phyloP scores from a whole-genome alignment of 2,329 filamentous ascomycete species.

The Paramyrothecium sp. region DNA sequence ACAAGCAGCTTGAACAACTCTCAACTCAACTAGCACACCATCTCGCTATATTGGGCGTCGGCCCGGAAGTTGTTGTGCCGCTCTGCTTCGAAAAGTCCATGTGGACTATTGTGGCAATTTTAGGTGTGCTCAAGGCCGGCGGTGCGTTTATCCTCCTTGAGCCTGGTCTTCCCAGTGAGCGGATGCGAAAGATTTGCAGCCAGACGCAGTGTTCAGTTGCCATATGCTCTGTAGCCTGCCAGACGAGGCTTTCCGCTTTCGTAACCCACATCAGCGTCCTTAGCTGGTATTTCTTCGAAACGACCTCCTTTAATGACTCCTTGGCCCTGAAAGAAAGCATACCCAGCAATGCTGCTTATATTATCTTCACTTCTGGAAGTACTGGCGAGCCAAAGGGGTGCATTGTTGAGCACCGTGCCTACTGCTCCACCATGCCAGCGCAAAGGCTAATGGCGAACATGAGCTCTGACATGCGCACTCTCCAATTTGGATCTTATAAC shows the following conservation, averaged over 20 bases:
- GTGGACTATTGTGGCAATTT: constrained; percentile 43
- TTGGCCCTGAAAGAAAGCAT: background rate
- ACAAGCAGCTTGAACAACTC: constrained; percentile 27
- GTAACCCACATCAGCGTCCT: background rate
- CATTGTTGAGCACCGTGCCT: constrained; percentile 17
- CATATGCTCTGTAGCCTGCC: background rate
- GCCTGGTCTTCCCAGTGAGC: constrained; percentile 2
- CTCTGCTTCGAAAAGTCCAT: constrained; percentile 65
- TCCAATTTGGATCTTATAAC: constrained; percentile 9
- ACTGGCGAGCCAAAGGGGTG: constrained; percentile 48
- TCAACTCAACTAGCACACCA: constrained; percentile 30
- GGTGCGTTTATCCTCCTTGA: constrained; percentile 45
- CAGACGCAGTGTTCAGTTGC: background rate
- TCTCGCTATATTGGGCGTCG: constrained; percentile 44
- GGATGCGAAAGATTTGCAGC: background rate
- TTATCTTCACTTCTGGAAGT: constrained; percentile 51
- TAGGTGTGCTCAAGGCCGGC: constrained; percentile 59
- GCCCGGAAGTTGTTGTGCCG: constrained; percentile 53
- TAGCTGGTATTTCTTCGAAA: background rate
- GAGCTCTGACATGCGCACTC: background rate
- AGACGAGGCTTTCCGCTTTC: background rate
- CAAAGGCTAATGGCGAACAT: background rate
- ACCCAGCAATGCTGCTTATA: constrained; percentile 15
- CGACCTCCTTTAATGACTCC: background rate
- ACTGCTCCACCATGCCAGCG: background rate